phyloP scores from a whole-genome alignment of 225 moss, liverwort and hornwort genomes.

The Pleurozium schreberi region DNA sequence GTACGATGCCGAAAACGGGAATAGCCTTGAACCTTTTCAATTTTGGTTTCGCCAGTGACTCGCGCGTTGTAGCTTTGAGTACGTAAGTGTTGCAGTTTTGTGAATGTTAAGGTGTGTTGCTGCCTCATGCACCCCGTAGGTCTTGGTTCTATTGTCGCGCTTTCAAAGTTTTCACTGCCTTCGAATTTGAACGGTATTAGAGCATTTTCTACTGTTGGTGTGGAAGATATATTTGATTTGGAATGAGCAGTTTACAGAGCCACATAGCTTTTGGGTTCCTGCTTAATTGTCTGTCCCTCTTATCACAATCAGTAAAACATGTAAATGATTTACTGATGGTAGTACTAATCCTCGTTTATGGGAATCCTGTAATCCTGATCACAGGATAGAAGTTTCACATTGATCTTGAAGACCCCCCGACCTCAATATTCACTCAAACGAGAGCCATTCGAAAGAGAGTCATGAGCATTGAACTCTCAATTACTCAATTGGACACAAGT shows the following conservation, averaged over 20 bases:
- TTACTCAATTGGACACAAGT: too few species aligned
- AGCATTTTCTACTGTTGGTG: too few species aligned
- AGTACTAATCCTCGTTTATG: neutral
- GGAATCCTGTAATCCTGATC: neutral
- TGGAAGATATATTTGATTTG: neutral
- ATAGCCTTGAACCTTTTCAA: neutral
- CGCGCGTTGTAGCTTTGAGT: neutral
- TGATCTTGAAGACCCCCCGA: slow-evolving; percentile 96
- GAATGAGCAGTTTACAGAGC: neutral
- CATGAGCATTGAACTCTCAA: too few species aligned
- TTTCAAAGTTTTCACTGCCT: neutral
- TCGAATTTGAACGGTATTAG: neutral
- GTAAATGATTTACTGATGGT: neutral
- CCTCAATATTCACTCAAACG: slow-evolving; percentile 7
- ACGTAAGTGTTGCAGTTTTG: neutral
- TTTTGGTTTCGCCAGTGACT: neutral
- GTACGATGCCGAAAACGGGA: too few species aligned
- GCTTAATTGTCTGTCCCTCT: neutral
- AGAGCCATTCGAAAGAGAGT: too few species aligned
- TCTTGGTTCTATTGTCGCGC: neutral
- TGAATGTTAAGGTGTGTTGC: neutral
- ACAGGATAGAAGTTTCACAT: slow-evolving; percentile 95
- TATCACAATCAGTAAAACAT: neutral
- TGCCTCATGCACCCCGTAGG: neutral
- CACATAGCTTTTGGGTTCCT: neutral